Conservation (phyloP, 2,329 filamentous ascomycete species). For the Xylariaceae sp. region DNA sequence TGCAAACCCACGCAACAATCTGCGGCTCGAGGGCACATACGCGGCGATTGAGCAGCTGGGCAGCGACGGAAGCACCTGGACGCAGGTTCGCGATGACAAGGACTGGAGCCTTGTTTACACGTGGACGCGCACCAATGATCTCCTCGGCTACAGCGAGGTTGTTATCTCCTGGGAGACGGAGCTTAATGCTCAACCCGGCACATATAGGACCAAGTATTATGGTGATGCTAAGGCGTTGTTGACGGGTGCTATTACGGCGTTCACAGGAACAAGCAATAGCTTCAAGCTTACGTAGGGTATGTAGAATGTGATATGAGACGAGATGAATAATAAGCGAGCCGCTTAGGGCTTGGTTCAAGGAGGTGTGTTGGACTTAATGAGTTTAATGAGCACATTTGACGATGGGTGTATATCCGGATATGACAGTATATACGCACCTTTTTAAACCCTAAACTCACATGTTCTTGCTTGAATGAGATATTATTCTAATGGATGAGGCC, state of each 20-base stretch:
- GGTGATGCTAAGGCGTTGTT: slow-evolving; percentile 77
- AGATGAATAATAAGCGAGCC: background rate
- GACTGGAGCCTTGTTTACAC: slow-evolving; percentile 86
- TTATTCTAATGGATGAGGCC: background rate
- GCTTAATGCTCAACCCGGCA: slow-evolving; percentile 63
- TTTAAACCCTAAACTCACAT: background rate
- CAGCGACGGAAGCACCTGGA: slow-evolving; percentile 60
- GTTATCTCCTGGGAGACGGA: slow-evolving; percentile 82
- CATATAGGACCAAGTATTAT: slow-evolving; percentile 82
- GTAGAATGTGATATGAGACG: background rate
- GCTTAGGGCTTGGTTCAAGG: background rate
- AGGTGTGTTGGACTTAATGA: background rate
- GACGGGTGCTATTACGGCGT: slow-evolving; percentile 66
- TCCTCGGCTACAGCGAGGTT: slow-evolving; percentile 67
- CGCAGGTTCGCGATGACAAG: slow-evolving; percentile 69
- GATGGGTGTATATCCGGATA: background rate
- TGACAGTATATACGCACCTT: slow-evolving; percentile 2
- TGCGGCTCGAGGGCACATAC: slow-evolving; percentile 79
- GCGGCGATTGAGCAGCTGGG: slow-evolving; percentile 73
- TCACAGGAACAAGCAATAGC: slow-evolving; percentile 70
- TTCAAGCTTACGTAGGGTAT: slow-evolving; percentile 51
- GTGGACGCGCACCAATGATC: slow-evolving; percentile 70
- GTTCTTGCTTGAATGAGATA: background rate
- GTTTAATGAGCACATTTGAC: background rate
- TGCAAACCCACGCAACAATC: slow-evolving; percentile 89